Conservation (phyloP, 768 basidiomycete genomes). For the Boletus bicolor region DNA sequence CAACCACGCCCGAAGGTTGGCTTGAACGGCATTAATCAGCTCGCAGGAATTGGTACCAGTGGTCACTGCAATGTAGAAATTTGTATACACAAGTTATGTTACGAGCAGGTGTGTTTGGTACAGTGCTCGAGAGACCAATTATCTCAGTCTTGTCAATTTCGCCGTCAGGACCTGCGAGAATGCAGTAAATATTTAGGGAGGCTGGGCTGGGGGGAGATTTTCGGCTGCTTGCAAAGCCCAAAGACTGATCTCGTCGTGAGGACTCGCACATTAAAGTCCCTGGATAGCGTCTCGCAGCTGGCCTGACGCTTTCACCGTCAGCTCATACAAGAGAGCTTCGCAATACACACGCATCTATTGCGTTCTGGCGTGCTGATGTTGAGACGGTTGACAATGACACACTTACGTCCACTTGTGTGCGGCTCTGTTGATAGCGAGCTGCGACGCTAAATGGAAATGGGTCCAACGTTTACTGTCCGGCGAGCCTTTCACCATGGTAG, state of each 20-base stretch:
- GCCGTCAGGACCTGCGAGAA: not conserved
- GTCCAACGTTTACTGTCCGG: conserved; percentile 47
- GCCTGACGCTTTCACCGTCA: conserved; percentile 40
- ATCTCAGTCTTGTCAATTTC: not conserved
- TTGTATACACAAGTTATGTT: no score
- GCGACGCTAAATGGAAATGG: conserved; percentile 49
- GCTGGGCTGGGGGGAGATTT: conserved; percentile 32
- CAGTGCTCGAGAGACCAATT: not conserved
- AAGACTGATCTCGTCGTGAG: conserved; percentile 60
- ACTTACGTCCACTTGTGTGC: conserved; percentile 56
- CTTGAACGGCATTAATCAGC: not conserved
- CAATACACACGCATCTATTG: conserved; percentile 34
- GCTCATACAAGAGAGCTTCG: not conserved
- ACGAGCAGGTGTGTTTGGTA: not conserved
- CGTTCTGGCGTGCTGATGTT: not conserved
- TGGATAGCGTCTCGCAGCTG: conserved; percentile 67
- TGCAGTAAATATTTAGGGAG: not conserved
- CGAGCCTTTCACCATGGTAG: conserved; percentile 19
- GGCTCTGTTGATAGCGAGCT: conserved; percentile 50
- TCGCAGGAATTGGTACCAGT: not conserved
- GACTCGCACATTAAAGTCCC: conserved; percentile 61
- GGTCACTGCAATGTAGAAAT: no score
- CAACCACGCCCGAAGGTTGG: not conserved
- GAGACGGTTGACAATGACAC: not conserved
- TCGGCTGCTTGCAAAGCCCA: conserved; percentile 42